Percentiles rank a stretch among this genome's conserved stretches.
phyloP scores from a whole-genome alignment of 805 yeast species.

The Candida schatavii region DNA sequence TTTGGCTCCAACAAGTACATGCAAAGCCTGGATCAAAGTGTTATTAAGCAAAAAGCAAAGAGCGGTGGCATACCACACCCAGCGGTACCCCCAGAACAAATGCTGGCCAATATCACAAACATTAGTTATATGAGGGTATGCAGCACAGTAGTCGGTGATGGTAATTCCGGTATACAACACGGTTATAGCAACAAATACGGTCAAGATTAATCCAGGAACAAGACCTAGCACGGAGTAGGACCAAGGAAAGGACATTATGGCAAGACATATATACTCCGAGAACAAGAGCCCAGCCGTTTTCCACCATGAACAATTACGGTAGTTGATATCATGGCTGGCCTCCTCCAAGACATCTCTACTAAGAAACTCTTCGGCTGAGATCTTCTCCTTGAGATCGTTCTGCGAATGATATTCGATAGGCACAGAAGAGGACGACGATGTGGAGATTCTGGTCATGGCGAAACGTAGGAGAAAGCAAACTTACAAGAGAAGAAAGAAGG shows the following conservation, averaged over 20 bases:
- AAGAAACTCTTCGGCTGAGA: slow-evolving; percentile 14
- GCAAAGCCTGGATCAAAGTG: slow-evolving; percentile 56
- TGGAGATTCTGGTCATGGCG: neutral
- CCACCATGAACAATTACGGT: slow-evolving; percentile 54
- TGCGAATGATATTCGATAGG: neutral
- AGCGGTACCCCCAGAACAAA: slow-evolving; percentile 47
- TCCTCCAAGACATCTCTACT: slow-evolving; percentile 13
- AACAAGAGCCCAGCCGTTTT: slow-evolving; percentile 58
- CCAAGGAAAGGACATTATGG: slow-evolving; percentile 68
- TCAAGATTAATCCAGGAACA: slow-evolving; percentile 55
- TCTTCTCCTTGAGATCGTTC: slow-evolving; percentile 1
- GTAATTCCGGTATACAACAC: slow-evolving; percentile 56
- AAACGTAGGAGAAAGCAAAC: too few species aligned
- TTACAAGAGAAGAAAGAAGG: too few species aligned
- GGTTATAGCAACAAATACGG: slow-evolving; percentile 48
- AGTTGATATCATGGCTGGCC: slow-evolving; percentile 35
- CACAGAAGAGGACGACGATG: neutral
- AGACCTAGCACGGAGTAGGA: slow-evolving; percentile 58
- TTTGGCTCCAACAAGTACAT: slow-evolving; percentile 58
- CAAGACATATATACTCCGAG: slow-evolving; percentile 59
- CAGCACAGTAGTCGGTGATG: slow-evolving; percentile 52
- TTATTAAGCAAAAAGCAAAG: slow-evolving; percentile 53
- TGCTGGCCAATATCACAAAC: slow-evolving; percentile 61
- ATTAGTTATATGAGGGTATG: slow-evolving; percentile 49
- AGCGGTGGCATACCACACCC: slow-evolving; percentile 60